Evolutionary conservation across 2,329 filamentous ascomycete genomes (phyloP).

Genomic region (Penicillium sp.): DNA sequence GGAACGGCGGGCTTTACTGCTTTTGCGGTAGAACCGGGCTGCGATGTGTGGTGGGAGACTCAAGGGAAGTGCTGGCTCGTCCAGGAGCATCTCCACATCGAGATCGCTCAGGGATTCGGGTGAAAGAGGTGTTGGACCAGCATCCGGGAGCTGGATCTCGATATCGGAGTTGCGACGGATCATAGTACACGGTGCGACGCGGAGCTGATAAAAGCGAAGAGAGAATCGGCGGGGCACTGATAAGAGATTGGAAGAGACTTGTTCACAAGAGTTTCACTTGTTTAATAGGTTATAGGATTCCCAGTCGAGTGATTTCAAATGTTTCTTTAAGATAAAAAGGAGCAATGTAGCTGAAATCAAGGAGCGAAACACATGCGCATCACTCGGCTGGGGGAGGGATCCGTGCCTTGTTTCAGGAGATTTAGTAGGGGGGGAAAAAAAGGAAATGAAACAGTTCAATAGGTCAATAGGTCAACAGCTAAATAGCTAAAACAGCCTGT

Average conservation of each 20-base stretch:
- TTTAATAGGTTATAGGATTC: background rate
- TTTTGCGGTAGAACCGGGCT: conserved; percentile 59
- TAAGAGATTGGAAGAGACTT: conserved; percentile 35
- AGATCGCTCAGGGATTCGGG: conserved; percentile 27
- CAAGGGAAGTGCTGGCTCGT: conserved; percentile 39
- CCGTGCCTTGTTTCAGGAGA: conserved; percentile 37
- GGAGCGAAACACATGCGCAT: conserved; percentile 12
- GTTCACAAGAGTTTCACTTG: background rate
- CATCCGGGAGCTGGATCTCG: conserved; percentile 41
- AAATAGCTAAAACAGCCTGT: background rate
- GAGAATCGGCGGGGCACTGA: conserved; percentile 48
- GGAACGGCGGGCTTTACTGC: conserved; percentile 55
- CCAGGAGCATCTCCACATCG: conserved; percentile 45
- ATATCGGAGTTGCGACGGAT: conserved; percentile 45
- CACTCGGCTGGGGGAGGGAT: conserved; percentile 26
- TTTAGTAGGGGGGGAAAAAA: conserved; percentile 12
- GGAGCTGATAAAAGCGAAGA: conserved; percentile 26
- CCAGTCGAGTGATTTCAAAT: background rate
- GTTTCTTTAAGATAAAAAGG: background rate
- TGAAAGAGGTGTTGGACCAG: conserved; percentile 25
- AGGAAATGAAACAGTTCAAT: conserved; percentile 2
- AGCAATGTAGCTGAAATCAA: conserved; percentile 10
- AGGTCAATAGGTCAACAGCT: background rate
- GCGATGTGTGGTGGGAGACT: conserved; percentile 60
- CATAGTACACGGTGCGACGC: conserved; percentile 42